Conservation (phyloP, 2,329 filamentous ascomycete genomes). For the Sphaerostilbella broomeana region DNA sequence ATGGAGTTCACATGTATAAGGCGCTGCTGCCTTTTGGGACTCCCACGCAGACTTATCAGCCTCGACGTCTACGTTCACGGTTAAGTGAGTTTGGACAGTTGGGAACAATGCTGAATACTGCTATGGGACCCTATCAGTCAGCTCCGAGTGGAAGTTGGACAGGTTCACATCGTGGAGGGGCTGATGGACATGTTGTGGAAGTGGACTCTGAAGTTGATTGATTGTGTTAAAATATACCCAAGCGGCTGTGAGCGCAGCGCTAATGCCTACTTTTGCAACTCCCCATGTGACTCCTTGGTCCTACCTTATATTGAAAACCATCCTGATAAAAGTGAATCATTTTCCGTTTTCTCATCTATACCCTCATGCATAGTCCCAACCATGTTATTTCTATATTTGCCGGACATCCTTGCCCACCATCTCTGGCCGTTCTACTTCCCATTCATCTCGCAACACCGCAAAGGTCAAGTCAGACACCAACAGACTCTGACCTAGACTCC, state of each 20-base stretch:
- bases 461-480: slow-evolving; percentile 84
- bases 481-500: slow-evolving; percentile 84
- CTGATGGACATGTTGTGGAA: slow-evolving; percentile 26
- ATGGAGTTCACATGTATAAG: slow-evolving; percentile 34
- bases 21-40: slow-evolving; percentile 39
- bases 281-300: slow-evolving; percentile 17
- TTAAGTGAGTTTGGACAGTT: slow-evolving; percentile 42
- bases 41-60: slow-evolving; percentile 37
- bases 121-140: slow-evolving; percentile 23
- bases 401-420: slow-evolving; percentile 81
- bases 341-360: slow-evolving; percentile 2
- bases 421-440: slow-evolving; percentile 86
- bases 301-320: background rate
- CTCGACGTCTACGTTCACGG: slow-evolving; percentile 23
- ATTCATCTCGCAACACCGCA: slow-evolving; percentile 83
- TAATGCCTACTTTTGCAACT: slow-evolving; percentile 18
- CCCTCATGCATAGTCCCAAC: background rate
- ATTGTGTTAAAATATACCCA: background rate
- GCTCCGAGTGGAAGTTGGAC: slow-evolving; percentile 7
- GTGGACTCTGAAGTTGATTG: slow-evolving; percentile 32
- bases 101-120: slow-evolving; percentile 37
- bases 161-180: slow-evolving; percentile 3
- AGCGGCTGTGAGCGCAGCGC: slow-evolving; percentile 3
- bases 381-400: slow-evolving; percentile 56
- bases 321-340: background rate